A percentile compares a stretch with the other conserved stretches of the same genome.
Evolutionary conservation across 805 yeast species (phyloP).

Genomic region (Monosporozyma yasuniensis): DNA sequence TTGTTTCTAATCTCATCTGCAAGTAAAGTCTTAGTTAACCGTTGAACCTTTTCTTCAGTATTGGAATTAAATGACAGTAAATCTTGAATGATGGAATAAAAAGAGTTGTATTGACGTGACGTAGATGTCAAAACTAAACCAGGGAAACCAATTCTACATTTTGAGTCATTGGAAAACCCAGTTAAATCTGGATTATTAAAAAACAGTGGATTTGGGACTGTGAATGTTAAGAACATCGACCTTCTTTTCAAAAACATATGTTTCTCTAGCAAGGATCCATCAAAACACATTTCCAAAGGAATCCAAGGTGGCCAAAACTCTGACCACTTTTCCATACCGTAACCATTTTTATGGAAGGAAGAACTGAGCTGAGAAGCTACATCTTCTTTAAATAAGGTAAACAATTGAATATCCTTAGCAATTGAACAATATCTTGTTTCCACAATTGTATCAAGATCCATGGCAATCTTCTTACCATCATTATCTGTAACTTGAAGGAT

Average conservation of each 20-base stretch:
- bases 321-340: slow-evolving; percentile 21
- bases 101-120: slow-evolving; percentile 46
- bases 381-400: slow-evolving; percentile 39
- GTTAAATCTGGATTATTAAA: slow-evolving; percentile 28
- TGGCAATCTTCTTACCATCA: slow-evolving; percentile 19
- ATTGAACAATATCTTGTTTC: slow-evolving; percentile 51
- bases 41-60: slow-evolving; percentile 35
- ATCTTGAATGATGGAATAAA: slow-evolving; percentile 42
- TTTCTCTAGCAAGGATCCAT: slow-evolving; percentile 35
- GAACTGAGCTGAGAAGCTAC: slow-evolving; percentile 24
- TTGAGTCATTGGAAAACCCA: slow-evolving; percentile 23
- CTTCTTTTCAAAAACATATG: slow-evolving; percentile 43
- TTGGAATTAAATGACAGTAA: slow-evolving; percentile 32
- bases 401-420: slow-evolving; percentile 47
- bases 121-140: slow-evolving; percentile 46
- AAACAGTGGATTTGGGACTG: slow-evolving; percentile 45
- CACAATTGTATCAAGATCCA: slow-evolving; percentile 32
- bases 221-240: slow-evolving; percentile 42
- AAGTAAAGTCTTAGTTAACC: slow-evolving; percentile 42
- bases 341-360: slow-evolving; percentile 20
- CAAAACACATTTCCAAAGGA: slow-evolving; percentile 54
- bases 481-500: slow-evolving; percentile 33
- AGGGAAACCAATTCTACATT: slow-evolving; percentile 33
- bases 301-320: slow-evolving; percentile 58
- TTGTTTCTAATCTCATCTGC: slow-evolving; percentile 43